Percentiles rank a stretch among this genome's conserved stretches.
These are phyloP conservation scores for Citrus mangshanensis DNA, from an alignment of 345 rosid genomes.

Conservation along the genomic window DNA sequence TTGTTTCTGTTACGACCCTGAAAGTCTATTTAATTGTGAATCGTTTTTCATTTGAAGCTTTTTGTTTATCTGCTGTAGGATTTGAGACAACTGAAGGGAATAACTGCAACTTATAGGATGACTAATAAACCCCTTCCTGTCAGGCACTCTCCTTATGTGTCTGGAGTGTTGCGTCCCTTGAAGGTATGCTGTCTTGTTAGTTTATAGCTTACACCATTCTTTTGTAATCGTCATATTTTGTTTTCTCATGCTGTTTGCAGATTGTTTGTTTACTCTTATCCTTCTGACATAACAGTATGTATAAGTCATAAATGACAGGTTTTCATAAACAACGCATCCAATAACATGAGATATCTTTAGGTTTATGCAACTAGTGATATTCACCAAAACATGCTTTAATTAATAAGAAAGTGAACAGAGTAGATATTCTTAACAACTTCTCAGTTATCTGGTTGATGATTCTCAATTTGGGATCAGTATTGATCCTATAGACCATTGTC, in stretches of 20 bases:
- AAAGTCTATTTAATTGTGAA: background rate
- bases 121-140: slow-evolving; percentile 90
- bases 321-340: background rate
- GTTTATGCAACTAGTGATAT: background rate
- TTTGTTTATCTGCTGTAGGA: slow-evolving; percentile 41
- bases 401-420: background rate
- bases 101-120: slow-evolving; percentile 90
- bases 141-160: slow-evolving; percentile 85
- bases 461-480: background rate
- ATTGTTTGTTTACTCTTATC: background rate
- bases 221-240: background rate
- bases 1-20: background rate
- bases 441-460: background rate
- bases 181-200: slow-evolving; percentile 47
- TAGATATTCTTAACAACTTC: background rate
- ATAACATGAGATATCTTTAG: background rate
- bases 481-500: background rate
- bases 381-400: background rate
- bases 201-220: background rate
- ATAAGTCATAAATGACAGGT: background rate
- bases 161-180: slow-evolving; percentile 71
- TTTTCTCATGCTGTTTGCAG: background rate
- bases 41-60: background rate
- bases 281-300: background rate
- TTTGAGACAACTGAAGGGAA: slow-evolving; percentile 82